Conservation (phyloP, 2,329 filamentous ascomycete species). For the Metarhizium robertsii region DNA sequence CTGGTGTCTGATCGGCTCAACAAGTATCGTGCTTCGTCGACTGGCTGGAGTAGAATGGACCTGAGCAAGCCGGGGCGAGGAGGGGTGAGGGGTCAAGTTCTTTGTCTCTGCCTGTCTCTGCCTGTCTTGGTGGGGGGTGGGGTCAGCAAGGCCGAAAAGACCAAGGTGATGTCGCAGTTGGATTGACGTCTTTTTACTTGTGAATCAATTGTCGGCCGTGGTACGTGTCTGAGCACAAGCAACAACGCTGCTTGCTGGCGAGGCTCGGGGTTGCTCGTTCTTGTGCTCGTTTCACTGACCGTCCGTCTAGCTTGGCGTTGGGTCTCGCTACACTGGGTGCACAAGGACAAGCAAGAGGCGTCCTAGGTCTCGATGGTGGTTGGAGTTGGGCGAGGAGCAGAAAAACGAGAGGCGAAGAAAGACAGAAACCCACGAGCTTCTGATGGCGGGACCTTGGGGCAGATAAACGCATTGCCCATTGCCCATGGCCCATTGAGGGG, state of each 20-base stretch:
- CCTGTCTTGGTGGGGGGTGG: not conserved
- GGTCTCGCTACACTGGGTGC: not conserved
- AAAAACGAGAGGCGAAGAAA: too few species aligned
- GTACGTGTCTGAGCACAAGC: not conserved
- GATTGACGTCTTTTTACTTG: not conserved
- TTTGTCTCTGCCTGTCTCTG: not conserved
- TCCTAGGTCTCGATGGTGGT: not conserved
- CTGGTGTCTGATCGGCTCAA: not conserved
- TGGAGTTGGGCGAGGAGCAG: too few species aligned
- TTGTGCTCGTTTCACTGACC: too few species aligned
- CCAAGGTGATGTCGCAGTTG: not conserved
- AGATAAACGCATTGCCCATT: too few species aligned
- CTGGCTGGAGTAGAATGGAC: not conserved
- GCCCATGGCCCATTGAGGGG: not conserved
- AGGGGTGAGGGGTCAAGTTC: not conserved
- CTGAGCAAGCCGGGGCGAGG: not conserved
- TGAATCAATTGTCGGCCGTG: not conserved
- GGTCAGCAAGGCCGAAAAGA: not conserved
- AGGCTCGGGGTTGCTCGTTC: too few species aligned
- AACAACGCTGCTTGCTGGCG: not conserved
- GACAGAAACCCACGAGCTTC: too few species aligned
- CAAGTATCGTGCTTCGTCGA: not conserved
- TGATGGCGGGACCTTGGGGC: not conserved
- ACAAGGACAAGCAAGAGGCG: not conserved
- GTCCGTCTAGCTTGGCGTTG: not conserved